Evolutionary conservation across 768 basidiomycete species (phyloP).

Genomic region (Plicaturopsis crispa): DNA sequence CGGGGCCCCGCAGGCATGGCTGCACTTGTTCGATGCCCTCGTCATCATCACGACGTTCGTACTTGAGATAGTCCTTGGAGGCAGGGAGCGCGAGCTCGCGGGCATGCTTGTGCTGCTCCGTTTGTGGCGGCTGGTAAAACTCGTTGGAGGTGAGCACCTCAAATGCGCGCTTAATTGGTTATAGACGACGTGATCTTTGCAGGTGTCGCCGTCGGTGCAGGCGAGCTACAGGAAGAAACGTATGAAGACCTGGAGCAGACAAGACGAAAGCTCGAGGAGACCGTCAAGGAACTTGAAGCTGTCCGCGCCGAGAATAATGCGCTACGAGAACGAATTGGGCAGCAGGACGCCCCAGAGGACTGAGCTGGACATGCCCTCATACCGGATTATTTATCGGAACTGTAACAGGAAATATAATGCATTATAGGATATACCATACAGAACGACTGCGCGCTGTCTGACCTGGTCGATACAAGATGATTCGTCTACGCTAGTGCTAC

Average conservation of each 20-base stretch:
- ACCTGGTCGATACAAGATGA: conserved; percentile 1
- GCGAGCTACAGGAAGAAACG: conserved; percentile 56
- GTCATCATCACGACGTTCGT: conserved; percentile 70
- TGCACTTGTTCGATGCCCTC: conserved; percentile 71
- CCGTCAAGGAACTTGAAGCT: conserved; percentile 33
- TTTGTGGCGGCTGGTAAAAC: conserved; percentile 74
- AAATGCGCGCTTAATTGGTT: background rate
- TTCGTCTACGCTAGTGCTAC: conserved; percentile 5
- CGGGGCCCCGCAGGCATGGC: conserved; percentile 39
- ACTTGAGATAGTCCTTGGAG: conserved; percentile 62
- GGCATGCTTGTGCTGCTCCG: conserved; percentile 66
- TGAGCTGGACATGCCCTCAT: no score
- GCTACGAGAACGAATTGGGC: conserved; percentile 37
- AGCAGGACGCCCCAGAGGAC: no score
- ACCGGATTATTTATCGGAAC: conserved; percentile 1
- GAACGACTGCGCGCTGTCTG: background rate
- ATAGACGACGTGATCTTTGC: conserved; percentile 1
- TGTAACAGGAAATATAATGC: background rate
- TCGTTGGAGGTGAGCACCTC: conserved; percentile 46
- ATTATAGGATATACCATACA: conserved; percentile 1
- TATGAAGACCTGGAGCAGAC: conserved; percentile 41
- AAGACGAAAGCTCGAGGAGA: conserved; percentile 38
- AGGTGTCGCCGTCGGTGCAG: conserved; percentile 74
- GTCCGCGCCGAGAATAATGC: conserved; percentile 46
- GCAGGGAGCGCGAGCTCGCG: conserved; percentile 64